Evolutionary conservation across 1,284 basidiomycete genomes (phyloP), one percentile per base, ranked within the genome.

Genomic region (Trichosporon asahii): DNA sequence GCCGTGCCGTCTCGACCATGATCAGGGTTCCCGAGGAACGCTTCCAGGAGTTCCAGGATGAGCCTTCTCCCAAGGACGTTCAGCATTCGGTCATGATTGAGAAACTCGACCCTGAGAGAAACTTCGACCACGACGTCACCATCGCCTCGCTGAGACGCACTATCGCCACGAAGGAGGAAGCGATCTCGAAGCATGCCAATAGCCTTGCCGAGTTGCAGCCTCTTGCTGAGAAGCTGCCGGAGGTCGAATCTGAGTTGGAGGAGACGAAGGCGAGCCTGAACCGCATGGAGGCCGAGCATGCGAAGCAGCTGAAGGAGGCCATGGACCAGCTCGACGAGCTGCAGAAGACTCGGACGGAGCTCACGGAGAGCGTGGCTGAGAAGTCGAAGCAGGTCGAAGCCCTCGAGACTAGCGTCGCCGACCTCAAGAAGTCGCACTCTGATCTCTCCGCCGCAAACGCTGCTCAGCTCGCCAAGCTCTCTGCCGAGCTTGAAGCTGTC

Each of bases 1-100:
- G 82, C 37, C 71, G 83, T 65, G 79, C 81, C 4, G 78, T 84
- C 66, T 83, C 81, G 71, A 76, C 75, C 11, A 77, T 82, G 73
- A 69, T 73, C 9, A 71, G 78, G 25, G 70, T 79, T 3, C 27
- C 69, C 4, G 79, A 80, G 66, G 77, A 80, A 14, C 33, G 55
- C 40, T 29, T 66, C 57, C 27, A 31, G 57, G 57, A 61, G 27
- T 29, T 66, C 57, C 27, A 31, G 57, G 57, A 61, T 31, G 57
- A 61, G 29, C 57, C 57, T 4, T 61, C 57, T 8, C 57, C 57
- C 2, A 61, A 31, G 27, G 57, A 61, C 5, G 57, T 31, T 14
- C 57, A 61, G 2, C 73, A 75, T 21, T 61, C 53, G 18, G 49
- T 55, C n/a, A 69, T 72, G 46, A 70, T 68, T 15, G 76, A 66